phyloP scores from a whole-genome alignment of 176 grass and related monocot species.

The Phoenix roebelenii region DNA sequence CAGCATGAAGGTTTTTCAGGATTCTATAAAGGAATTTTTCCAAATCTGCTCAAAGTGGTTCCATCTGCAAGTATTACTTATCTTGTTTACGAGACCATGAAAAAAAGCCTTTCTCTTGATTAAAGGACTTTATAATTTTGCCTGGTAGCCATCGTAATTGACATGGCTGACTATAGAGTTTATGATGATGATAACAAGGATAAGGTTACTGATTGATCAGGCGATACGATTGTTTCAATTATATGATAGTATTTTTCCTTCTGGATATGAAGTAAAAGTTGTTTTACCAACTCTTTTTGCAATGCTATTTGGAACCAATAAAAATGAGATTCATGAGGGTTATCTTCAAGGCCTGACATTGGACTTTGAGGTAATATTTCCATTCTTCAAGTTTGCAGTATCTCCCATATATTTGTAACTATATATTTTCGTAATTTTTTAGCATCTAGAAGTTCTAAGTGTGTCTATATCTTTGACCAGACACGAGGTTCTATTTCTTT shows the following conservation, averaged over 20 bases:
- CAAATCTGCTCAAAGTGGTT: constrained; percentile 38
- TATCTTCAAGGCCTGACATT: too few species aligned
- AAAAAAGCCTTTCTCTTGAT: constrained; percentile 1
- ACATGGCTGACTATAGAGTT: constrained; percentile 76
- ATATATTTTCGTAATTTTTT: too few species aligned
- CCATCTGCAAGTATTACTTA: constrained; percentile 9
- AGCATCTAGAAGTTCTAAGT: too few species aligned
- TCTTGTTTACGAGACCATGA: constrained; percentile 2
- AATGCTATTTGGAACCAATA: constrained; percentile 31
- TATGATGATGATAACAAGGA: constrained; percentile 41
- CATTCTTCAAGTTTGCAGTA: too few species aligned
- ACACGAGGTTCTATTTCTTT: too few species aligned
- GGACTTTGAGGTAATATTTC: too few species aligned
- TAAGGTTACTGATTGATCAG: constrained; percentile 58
- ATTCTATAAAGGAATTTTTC: constrained; percentile 82
- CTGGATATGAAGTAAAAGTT: constrained; percentile 35
- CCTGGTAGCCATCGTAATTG: constrained; percentile 41
- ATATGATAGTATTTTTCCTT: constrained; percentile 45
- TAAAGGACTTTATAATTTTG: constrained; percentile 23
- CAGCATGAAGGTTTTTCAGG: constrained; percentile 42
- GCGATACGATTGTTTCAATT: constrained; percentile 26
- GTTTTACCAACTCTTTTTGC: constrained; percentile 19
- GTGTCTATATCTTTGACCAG: too few species aligned
- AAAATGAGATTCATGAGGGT: constrained; percentile 13
- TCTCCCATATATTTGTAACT: too few species aligned